Evolutionary conservation across 768 basidiomycete species (phyloP).

Genomic region (Rhodosporidiobolus odoratus): DNA sequence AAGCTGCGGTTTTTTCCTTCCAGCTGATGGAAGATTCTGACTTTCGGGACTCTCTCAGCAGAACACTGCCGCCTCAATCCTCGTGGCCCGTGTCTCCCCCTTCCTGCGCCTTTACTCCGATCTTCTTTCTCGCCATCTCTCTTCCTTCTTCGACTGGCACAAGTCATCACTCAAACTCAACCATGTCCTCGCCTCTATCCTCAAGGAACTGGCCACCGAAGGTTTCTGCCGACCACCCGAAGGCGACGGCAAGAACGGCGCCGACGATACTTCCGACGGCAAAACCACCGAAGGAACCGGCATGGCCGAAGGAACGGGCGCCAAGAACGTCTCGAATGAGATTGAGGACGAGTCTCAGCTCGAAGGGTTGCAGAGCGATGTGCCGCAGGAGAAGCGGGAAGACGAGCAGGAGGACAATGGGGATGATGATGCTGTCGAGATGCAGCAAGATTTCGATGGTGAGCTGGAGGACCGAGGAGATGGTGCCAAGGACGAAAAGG

Average conservation of each 20-base stretch:
- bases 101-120: constrained; percentile 65
- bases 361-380: constrained; percentile 71
- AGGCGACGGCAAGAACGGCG: constrained; percentile 49
- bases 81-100: constrained; percentile 56
- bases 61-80: background rate
- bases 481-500: constrained; percentile 48
- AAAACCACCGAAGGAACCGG: constrained; percentile 66
- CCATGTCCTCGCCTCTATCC: constrained; percentile 67
- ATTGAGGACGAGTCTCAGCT: constrained; percentile 95
- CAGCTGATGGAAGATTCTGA: background rate
- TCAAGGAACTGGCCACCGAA: constrained; percentile 67
- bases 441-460: constrained; percentile 84
- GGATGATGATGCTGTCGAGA: constrained; percentile 65
- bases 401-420: constrained; percentile 50
- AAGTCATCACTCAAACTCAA: constrained; percentile 77
- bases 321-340: constrained; percentile 83
- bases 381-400: constrained; percentile 48
- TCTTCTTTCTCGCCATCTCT: constrained; percentile 59
- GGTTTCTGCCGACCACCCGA: constrained; percentile 93
- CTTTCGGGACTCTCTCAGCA: background rate
- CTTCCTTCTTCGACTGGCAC: constrained; percentile 59
- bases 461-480: constrained; percentile 73
- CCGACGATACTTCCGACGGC: constrained; percentile 51
- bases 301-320: constrained; percentile 77
- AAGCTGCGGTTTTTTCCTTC: constrained; percentile 42